Conservation (phyloP, 768 basidiomycete genomes). For the Leccinum ochraceum region DNA sequence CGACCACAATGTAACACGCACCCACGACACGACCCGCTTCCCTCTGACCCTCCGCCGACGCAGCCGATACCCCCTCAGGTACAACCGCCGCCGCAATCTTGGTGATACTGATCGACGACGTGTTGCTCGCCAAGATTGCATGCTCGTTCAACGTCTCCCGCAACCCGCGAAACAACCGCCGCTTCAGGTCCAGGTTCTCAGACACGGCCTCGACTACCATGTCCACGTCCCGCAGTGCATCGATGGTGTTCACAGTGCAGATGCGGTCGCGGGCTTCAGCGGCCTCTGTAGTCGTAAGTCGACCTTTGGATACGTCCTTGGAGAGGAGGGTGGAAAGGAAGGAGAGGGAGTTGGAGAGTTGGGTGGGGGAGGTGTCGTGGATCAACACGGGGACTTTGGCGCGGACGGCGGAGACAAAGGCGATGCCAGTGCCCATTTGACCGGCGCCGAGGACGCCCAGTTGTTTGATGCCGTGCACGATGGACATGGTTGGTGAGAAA, state of each 20-base stretch:
- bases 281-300: slow-evolving; percentile 65
- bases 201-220: slow-evolving; percentile 95
- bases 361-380: slow-evolving; percentile 76
- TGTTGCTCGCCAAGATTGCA: slow-evolving; percentile 89
- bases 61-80: slow-evolving; percentile 52
- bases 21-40: slow-evolving; percentile 81
- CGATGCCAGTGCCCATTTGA: slow-evolving; percentile 93
- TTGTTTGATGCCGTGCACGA: slow-evolving; percentile 71
- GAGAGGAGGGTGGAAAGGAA: slow-evolving; percentile 80
- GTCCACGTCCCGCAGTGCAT: slow-evolving; percentile 74
- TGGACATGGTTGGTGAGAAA: slow-evolving; percentile 29
- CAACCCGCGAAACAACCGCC: slow-evolving; percentile 70
- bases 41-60: slow-evolving; percentile 62
- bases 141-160: slow-evolving; percentile 65
- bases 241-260: slow-evolving; percentile 57
- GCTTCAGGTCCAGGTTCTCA: slow-evolving; percentile 79
- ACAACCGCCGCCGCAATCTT: slow-evolving; percentile 87
- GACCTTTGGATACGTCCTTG: slow-evolving; percentile 89
- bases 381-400: slow-evolving; percentile 85
- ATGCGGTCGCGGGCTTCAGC: slow-evolving; percentile 73
- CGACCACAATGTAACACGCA: slow-evolving; percentile 33
- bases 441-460: slow-evolving; percentile 82
- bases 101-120: slow-evolving; percentile 92
- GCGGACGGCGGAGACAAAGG: slow-evolving; percentile 80
- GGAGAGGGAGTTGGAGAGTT: slow-evolving; percentile 70